Evolutionary conservation across 2,329 filamentous ascomycete genomes (phyloP).

Genomic region (Penicillium occitanis): DNA sequence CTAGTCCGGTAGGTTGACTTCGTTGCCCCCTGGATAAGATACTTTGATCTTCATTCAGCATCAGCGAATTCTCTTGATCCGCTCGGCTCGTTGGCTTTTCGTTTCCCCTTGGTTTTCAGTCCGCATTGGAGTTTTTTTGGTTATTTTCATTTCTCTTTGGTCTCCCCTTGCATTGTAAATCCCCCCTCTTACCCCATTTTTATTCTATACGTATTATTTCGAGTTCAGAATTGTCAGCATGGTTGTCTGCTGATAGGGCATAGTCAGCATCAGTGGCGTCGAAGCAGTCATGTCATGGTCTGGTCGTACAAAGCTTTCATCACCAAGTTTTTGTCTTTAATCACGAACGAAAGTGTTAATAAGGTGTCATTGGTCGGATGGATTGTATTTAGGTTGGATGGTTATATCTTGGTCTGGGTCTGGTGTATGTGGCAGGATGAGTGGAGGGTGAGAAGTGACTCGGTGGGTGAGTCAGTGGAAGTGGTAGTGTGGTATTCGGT

Average conservation of each 20-base stretch:
- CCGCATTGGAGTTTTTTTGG: slow-evolving; percentile 13
- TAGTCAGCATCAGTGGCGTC: slow-evolving; percentile 16
- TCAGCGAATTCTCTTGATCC: not conserved
- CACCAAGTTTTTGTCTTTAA: not conserved
- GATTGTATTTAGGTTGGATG: slow-evolving; percentile 2
- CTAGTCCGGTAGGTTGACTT: not conserved
- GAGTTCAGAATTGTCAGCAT: slow-evolving; percentile 9
- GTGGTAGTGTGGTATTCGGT: not conserved
- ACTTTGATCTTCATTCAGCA: not conserved
- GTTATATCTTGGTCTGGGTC: slow-evolving; percentile 1
- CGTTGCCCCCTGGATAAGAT: not conserved
- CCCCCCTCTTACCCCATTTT: not conserved
- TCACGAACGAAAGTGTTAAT: slow-evolving; percentile 11
- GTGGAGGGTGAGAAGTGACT: not conserved
- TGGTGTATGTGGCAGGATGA: not conserved
- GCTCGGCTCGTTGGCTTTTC: slow-evolving; percentile 6
- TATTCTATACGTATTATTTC: not conserved
- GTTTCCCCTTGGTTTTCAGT: not conserved
- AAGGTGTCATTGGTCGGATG: slow-evolving; percentile 1
- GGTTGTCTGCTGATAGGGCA: slow-evolving; percentile 12
- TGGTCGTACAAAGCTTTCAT: slow-evolving; percentile 10
- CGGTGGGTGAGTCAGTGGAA: not conserved
- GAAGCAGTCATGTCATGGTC: slow-evolving; percentile 12
- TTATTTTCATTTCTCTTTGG: not conserved
- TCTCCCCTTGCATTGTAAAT: not conserved